Evolutionary conservation across 352 stramenopile genomes (phyloP).

Genomic region (Phytophthora syringae): DNA sequence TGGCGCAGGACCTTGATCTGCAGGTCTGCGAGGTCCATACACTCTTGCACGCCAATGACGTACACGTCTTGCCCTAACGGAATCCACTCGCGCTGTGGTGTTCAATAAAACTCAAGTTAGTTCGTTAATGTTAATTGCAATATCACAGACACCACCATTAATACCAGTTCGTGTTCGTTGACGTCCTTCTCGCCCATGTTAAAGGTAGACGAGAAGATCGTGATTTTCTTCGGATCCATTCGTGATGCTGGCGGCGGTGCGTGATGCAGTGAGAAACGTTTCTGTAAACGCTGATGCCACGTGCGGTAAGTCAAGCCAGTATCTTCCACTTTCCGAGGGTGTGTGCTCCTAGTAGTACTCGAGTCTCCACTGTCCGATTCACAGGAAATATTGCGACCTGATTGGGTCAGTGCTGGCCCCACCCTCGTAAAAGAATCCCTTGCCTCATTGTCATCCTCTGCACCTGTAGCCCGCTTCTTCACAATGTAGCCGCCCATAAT

Average conservation of each 20-base stretch:
- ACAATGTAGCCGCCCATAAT: constrained; percentile 22
- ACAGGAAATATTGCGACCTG: constrained; percentile 28
- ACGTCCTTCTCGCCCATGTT: constrained; percentile 88
- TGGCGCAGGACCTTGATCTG: constrained; percentile 72
- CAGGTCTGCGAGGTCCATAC: constrained; percentile 82
- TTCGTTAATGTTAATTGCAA: not conserved
- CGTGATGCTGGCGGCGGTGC: constrained; percentile 15
- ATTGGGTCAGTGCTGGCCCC: constrained; percentile 24
- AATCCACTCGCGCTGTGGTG: constrained; percentile 73
- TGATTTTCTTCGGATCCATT: constrained; percentile 46
- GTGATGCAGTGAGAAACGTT: constrained; percentile 38
- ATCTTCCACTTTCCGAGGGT: constrained; percentile 25
- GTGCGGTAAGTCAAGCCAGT: constrained; percentile 20
- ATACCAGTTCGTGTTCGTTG: constrained; percentile 57
- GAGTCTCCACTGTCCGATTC: constrained; percentile 37
- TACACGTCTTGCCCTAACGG: constrained; percentile 88
- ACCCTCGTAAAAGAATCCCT: constrained; percentile 18
- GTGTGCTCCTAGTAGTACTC: constrained; percentile 10
- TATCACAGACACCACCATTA: not conserved
- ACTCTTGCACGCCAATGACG: constrained; percentile 92
- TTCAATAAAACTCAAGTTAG: constrained; percentile 17
- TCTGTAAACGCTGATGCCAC: constrained; percentile 46
- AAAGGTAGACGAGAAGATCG: constrained; percentile 85
- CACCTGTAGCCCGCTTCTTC: constrained; percentile 34
- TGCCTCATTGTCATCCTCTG: constrained; percentile 33